Percentiles rank a stretch among this genome's conserved stretches.
Evolutionary conservation across 2,329 filamentous ascomycete genomes (phyloP).

Genomic region (Venturia nashicola): DNA sequence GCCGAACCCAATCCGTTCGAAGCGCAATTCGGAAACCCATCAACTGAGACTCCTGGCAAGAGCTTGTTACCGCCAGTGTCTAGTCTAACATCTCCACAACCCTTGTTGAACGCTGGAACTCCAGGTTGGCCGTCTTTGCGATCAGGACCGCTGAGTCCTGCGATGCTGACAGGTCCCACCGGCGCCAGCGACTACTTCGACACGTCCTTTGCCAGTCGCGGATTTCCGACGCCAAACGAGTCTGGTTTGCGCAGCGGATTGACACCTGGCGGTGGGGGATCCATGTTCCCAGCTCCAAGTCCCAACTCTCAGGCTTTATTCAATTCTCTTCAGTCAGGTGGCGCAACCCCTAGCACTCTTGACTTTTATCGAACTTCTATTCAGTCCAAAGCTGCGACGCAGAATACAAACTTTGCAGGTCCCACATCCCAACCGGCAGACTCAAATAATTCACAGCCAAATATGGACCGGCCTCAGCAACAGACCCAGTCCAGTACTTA

Average conservation of each 20-base stretch:
- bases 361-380: conserved; percentile 93
- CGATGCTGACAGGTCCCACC: conserved; percentile 81
- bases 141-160: conserved; percentile 86
- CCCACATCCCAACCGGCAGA: conserved; percentile 32
- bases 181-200: conserved; percentile 76
- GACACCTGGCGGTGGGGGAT: conserved; percentile 87
- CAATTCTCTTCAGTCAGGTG: conserved; percentile 64
- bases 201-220: conserved; percentile 55
- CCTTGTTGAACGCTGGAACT: conserved; percentile 61
- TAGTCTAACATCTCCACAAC: conserved; percentile 78
- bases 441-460: conserved; percentile 26
- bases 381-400: conserved; percentile 55
- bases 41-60: conserved; percentile 67
- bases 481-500: conserved; percentile 48
- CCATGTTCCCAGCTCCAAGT: conserved; percentile 90
- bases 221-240: conserved; percentile 92
- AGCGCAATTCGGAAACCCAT: conserved; percentile 67
- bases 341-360: conserved; percentile 76
- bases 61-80: conserved; percentile 79
- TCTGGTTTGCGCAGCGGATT: conserved; percentile 83
- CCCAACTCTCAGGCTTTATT: conserved; percentile 77
- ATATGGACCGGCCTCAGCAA: conserved; percentile 45
- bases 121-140: conserved; percentile 79
- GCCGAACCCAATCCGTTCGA: conserved; percentile 95
- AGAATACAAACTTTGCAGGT: conserved; percentile 23